Base-by-base conservation (phyloP, 2,329 filamentous ascomycete genomes). In the Fusarium euwallaceae region DNA sequence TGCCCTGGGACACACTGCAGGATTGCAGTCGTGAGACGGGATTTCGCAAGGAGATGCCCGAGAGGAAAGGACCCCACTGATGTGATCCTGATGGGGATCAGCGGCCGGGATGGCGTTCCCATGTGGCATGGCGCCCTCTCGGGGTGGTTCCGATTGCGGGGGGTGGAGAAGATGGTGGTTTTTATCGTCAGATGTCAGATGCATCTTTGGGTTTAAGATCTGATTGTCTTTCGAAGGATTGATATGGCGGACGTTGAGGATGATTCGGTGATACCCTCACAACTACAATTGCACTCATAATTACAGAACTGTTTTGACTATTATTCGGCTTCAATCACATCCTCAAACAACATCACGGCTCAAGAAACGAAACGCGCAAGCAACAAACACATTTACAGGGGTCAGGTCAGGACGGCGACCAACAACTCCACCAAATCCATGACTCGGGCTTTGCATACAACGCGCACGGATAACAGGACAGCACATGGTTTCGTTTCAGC, bases 1-100 rank as follows among this genome's bases (percentile, higher is more conserved):
- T 62, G 71, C 45, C 51, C 71, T 56, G 67, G 29, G 62, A 24
- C 17, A 20, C 27, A 39, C 53, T 51, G 61, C 45, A 71, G 43
- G 60, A 29, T 62, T 62, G 43, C 60, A 62, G 39, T 36, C n/a
- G 17, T 37, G 59, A 61, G 67, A 41, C 32, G 37, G 36, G 29
- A 39, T 22, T 9, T 4, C 17, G 34, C 20, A 59, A 12, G 20
- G 34, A 59, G 56, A 59, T 39, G 41, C 48, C 48, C 27, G 41
- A 48, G 41, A 6, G 14, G 9, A 17, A 20, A 20, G 20, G 27
- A 8, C 34, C 22, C 45, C 61, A 53, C 22, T 39, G 32, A 34
- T 24, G 53, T 58, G 32, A 22, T 22, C 12, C 8, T 16, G 36
- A 51, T 63, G 12, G 17, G 34, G 61, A 63, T 63, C 61, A 39